These are phyloP conservation scores for Rubia balearica DNA, from an alignment of 305 asterid genomes.

Conservation along the genomic window DNA sequence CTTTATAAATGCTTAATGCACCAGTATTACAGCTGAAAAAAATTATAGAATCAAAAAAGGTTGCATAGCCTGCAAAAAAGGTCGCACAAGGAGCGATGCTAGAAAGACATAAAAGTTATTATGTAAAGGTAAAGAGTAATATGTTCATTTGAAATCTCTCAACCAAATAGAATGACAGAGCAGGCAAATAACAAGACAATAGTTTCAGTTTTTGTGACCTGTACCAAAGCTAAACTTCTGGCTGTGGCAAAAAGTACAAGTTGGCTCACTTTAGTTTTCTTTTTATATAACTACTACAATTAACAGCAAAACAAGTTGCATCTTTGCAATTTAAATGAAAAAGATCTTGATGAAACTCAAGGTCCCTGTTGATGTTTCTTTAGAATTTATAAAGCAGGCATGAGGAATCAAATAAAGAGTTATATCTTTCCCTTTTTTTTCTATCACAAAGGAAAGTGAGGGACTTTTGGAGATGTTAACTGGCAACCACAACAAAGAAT, in stretches of 20 bases:
- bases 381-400: background rate
- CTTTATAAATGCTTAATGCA: background rate
- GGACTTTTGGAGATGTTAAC: background rate
- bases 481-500: background rate
- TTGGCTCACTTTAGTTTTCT: background rate
- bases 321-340: background rate
- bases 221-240: background rate
- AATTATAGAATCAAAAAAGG: background rate
- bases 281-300: background rate
- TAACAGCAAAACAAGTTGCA: conserved; percentile 5
- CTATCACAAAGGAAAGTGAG: background rate
- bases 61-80: background rate
- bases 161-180: background rate
- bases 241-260: background rate
- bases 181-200: background rate
- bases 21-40: background rate
- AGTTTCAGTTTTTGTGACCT: background rate
- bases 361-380: background rate
- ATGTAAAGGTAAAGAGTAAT: background rate
- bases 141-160: background rate
- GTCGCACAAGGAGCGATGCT: background rate
- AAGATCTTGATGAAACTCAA: background rate
- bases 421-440: background rate
- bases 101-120: background rate
- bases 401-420: conserved; percentile 4